Evolutionary conservation across 1,139 yeast genomes (phyloP).

Genomic region (Taphrina flavorubra): DNA sequence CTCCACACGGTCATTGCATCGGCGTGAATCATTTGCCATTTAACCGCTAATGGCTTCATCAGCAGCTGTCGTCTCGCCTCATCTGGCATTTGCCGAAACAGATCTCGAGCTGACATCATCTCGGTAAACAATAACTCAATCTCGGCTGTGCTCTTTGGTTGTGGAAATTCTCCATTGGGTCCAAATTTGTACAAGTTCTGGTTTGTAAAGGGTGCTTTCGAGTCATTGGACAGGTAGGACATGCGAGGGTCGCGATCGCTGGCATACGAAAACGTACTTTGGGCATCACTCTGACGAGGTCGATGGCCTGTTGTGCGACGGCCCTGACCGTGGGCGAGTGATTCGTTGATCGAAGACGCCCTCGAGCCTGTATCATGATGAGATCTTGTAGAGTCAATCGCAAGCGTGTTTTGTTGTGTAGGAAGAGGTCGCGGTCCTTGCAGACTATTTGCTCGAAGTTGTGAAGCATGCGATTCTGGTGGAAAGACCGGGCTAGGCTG

Average conservation of each 20-base stretch:
- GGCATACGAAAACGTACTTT: conserved; percentile 17
- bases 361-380: neutral
- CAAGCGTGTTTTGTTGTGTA: neutral
- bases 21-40: conserved; percentile 91
- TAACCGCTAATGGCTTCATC: conserved; percentile 74
- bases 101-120: conserved; percentile 74
- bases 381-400: neutral
- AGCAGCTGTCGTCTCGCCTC: conserved; percentile 80
- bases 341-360: conserved; percentile 3
- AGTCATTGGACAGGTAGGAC: conserved; percentile 1
- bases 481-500: conserved; percentile 8
- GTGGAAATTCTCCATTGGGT: conserved; percentile 46
- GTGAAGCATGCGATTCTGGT: conserved; percentile 39
- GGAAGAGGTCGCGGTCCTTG: conserved; percentile 40
- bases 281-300: conserved; percentile 32
- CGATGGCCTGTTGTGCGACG: conserved; percentile 23
- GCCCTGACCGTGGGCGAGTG: neutral
- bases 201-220: conserved; percentile 28
- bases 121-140: conserved; percentile 49
- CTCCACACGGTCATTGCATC: conserved; percentile 79
- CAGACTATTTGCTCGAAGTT: conserved; percentile 31
- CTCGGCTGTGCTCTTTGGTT: conserved; percentile 31
- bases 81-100: conserved; percentile 59
- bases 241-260: conserved; percentile 18
- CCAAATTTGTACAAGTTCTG: conserved; percentile 37